Percentiles rank a stretch among this genome's conserved stretches.
phyloP scores from a whole-genome alignment of 306 rosid species.

The Erythrophleum fordii region DNA sequence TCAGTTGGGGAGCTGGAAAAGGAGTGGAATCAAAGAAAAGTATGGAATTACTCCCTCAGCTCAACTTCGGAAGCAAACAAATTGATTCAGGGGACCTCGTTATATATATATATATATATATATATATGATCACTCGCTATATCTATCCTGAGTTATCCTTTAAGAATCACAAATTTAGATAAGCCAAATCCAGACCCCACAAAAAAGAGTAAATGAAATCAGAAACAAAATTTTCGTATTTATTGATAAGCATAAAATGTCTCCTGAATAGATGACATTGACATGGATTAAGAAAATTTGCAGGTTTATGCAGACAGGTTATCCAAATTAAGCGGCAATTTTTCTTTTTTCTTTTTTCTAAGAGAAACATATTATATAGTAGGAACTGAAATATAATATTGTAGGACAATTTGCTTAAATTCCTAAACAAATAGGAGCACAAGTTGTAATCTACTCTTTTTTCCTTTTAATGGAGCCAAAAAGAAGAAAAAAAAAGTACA shows the following conservation, averaged over 20 bases:
- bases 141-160: neutral
- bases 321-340: no score
- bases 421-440: neutral
- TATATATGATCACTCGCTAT: no score
- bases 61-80: neutral
- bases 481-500: neutral
- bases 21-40: slow-evolving; percentile 61
- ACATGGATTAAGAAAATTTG: neutral
- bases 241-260: neutral
- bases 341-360: neutral
- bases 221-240: no score
- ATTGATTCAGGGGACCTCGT: neutral
- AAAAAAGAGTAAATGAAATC: no score
- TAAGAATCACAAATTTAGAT: no score
- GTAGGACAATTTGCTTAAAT: neutral
- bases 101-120: no score
- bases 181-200: no score
- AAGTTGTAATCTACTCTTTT: no score
- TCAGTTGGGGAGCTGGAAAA: slow-evolving; percentile 27
- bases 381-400: neutral
- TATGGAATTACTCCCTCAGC: slow-evolving; percentile 27
- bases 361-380: neutral
- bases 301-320: neutral
- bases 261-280: neutral
- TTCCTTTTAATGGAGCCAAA: no score